These are phyloP conservation scores for Rubia tinctorum DNA, from an alignment of 305 asterid genomes.

Conservation along the genomic window DNA sequence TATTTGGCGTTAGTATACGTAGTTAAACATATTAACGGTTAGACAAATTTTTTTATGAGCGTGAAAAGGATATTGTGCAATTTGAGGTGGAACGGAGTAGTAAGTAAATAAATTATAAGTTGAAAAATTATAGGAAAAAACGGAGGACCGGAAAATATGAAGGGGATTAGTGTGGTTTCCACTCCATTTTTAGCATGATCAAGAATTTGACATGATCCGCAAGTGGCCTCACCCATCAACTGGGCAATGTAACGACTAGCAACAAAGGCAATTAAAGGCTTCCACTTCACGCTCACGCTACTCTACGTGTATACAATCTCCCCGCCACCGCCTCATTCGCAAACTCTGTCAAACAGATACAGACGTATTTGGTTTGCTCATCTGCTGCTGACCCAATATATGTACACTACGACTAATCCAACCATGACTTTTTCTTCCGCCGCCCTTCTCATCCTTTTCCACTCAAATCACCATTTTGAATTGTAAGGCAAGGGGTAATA, in stretches of 20 bases:
- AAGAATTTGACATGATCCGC: constrained; percentile 8
- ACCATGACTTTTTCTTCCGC: neutral
- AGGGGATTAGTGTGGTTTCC: neutral
- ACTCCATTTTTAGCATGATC: neutral
- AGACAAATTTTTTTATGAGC: no score
- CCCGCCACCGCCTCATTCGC: neutral
- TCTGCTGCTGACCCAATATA: neutral
- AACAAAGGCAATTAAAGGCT: neutral
- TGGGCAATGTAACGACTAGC: no score
- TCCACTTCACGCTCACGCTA: constrained; percentile 1
- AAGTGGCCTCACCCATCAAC: constrained; percentile 12
- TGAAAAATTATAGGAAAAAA: no score
- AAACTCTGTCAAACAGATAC: neutral
- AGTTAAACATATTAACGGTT: no score
- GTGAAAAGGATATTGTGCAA: no score
- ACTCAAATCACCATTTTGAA: neutral
- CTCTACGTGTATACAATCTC: neutral
- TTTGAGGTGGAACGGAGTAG: no score
- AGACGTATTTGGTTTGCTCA: neutral
- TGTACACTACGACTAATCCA: neutral
- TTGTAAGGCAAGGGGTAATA: no score
- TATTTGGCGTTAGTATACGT: no score
- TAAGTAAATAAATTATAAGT: no score
- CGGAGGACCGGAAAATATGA: no score
- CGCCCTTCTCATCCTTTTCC: neutral